Evolutionary conservation across 2,329 filamentous ascomycete species (phyloP), one percentile per base, ranked within the genome.

Genomic region (Pseudocercospora pini-densiflorae): DNA sequence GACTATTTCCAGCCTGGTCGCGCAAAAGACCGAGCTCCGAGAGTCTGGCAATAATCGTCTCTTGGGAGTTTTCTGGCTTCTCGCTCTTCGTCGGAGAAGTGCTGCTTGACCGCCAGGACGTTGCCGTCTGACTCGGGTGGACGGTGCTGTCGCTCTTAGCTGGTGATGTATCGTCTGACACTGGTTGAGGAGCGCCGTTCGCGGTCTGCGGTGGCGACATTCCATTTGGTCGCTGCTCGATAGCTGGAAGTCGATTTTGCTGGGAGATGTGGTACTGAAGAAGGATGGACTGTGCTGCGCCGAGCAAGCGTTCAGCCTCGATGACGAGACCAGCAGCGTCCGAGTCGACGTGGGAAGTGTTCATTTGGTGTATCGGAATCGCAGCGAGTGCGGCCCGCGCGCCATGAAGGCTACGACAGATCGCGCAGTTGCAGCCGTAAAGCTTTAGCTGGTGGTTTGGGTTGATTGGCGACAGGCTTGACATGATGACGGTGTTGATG

Each of bases 21-120:
- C 68, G 64, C 68, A 67, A 47, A 21, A 69, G 67, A 29, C 68
- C 68, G 14, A 69, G 58, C 57, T 67, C 65, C n/a, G 60, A 57
- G 21, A 63, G 62, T 43, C 62, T 55, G 9, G 29, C n/a, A 31
- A 62, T 60, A 2, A 69, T 27, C 29, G 43, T 33, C 6, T 64
- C 51, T 31, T 67, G 21, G 63, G 67, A 67, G 27, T 53, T 55
- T 23, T 49, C 33, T 14, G 36, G 14, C 23, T 58, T 60, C 47
- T 45, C 33, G 12, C 43, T 62, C 43, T 62, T 62, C 24, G 62
- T 45, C 7, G 55, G 33, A 10, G 55, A 43, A 16, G 31, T 43
- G 55, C 55, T 43, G 31, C 55, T 40, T 36, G 55, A 8, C 1
- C 51, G 55, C 55, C 55, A 59, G 27, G 55, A 59, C 14, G 23